Conservation (phyloP, 345 rosid genomes). For the Camelina neglecta region DNA sequence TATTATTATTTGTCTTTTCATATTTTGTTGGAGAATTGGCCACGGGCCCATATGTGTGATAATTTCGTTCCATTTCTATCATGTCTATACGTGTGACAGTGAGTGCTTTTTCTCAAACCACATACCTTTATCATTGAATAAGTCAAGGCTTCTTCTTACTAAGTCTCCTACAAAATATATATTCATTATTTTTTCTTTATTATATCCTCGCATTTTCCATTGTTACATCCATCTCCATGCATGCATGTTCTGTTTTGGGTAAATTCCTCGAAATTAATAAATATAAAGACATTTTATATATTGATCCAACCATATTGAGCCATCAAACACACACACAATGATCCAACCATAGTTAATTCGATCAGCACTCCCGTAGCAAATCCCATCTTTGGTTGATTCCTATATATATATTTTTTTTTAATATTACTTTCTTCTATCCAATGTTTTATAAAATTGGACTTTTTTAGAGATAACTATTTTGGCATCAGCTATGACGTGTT, state of each 20-base stretch:
- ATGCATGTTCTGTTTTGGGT: background rate
- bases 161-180: background rate
- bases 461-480: too few species aligned
- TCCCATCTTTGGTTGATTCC: too few species aligned
- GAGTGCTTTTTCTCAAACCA: slow-evolving; percentile 7
- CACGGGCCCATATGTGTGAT: slow-evolving; percentile 26
- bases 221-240: background rate
- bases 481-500: background rate
- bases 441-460: too few species aligned
- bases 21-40: slow-evolving; percentile 18
- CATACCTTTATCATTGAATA: slow-evolving; percentile 35
- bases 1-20: slow-evolving; percentile 27
- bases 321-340: background rate
- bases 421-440: too few species aligned
- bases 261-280: background rate
- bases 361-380: too few species aligned
- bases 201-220: background rate
- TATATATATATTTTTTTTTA: too few species aligned
- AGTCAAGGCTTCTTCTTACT: slow-evolving; percentile 37
- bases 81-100: slow-evolving; percentile 20
- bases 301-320: too few species aligned
- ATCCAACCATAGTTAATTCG: too few species aligned
- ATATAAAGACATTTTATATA: background rate
- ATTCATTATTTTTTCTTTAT: background rate
- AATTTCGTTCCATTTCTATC: slow-evolving; percentile 9